Evolutionary conservation across 805 yeast species (phyloP), one percentile per base, ranked within the genome.

Genomic region (Ogataea trehalophila): DNA sequence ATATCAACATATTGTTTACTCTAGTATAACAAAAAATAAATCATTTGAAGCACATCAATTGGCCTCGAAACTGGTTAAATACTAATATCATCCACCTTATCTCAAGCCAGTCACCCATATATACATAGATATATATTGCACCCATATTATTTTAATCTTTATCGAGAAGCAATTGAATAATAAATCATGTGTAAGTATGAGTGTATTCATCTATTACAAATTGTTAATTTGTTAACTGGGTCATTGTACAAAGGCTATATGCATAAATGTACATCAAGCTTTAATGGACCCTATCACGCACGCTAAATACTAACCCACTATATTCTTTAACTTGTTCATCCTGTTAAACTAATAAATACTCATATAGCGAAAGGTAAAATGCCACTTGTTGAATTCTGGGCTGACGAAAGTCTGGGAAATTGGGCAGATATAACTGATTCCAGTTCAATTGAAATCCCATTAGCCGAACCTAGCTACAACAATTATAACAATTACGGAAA

Each of bases 361-460:
- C 8, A 31, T 36, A 33, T 37, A 56, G 67, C 58, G 17, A 57
- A 65, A 37, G 73, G 72, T 50, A 73, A 72, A 54, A 74, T 74
- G 77, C 69, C 76, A 31, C 59, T 74, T 26, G 70, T 69, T 49
- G 78, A 73, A 52, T 74, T 74, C 57, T 62, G 70, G 45, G 72
- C 70, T 26, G 76, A 73, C 50, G 69, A 72, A 41, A 59, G 69
- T 38, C 57, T 73, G 37, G 81, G 80, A 7, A 46, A 51, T 26
- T 82, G 88, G 88, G 87, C 86, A 16, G 87, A 82, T 55, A 81
- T 57, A 79, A 39, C 33, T 47, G 88, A 82, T 59, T 68, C 81
- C 65, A 74, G 75, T 38, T 75, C 84, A 35, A 79, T 81, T 55
- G 77, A 79, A 37, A 76, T 78, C 11, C 75, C 78, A 5, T 48